Base-by-base conservation (phyloP, 192 early-diverging fungal genomes). In the Coemansia sp. region DNA sequence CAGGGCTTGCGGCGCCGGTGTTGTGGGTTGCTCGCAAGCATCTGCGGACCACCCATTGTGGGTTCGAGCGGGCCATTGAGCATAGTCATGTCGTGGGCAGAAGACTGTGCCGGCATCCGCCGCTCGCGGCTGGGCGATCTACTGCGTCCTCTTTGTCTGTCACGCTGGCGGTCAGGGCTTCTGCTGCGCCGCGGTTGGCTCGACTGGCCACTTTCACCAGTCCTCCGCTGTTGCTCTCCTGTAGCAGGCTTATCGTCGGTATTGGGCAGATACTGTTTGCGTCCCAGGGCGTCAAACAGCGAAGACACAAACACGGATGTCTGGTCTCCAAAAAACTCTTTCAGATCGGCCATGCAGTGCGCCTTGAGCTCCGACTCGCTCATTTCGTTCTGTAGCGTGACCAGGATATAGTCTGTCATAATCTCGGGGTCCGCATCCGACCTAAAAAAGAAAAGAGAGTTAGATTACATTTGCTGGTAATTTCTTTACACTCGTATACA, bases 401-500 rank as follows among this genome's bases (percentile, higher is more conserved):
- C 65, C 27, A 77, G 35, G 21, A 77, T 64, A 37, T 77, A 77
- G 65, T 77, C 74, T 3, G 74, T 59, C 74, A 77, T 71, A n/a
- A 68, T 77, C 0, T 39, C 63, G 0, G 74, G 74, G 42, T 77
- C 74, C 10, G 68, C 68, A 56, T 71, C 74, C 27, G 61, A 71
- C 33, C 70, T 72, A 70, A 19, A 53, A 32, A 58, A n/a, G 46
- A 56, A 64, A 5, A 19, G n/a, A 32, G 0, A 11, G n/a, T 55
- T 37, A 19, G 32, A 7, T 46, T 5, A 12, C 2, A 8, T 60
- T 10, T 35, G 15, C 7, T 39, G 22, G 18, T 38, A n/a, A n/a
- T n/a, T n/a, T n/a, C n/a, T n/a, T n/a, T n/a, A n/a, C n/a, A n/a
- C n/a, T n/a, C n/a, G n/a, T n/a, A n/a, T n/a, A n/a, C n/a, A n/a